Conservation (phyloP, 345 rosid genomes). For the Cardamine resedifolia region DNA sequence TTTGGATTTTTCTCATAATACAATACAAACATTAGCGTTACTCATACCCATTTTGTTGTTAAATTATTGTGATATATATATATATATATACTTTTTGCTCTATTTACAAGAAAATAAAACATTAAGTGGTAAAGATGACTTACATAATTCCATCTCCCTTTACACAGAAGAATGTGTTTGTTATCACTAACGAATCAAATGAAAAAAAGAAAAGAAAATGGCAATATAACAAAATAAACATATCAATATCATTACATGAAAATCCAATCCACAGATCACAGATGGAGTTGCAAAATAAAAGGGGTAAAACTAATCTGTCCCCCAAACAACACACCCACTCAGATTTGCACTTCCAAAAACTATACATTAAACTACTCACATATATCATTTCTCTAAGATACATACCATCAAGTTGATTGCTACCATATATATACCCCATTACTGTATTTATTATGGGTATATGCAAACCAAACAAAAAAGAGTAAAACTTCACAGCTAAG, state of each 20-base stretch:
- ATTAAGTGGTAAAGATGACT: background rate
- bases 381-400: constrained; percentile 4
- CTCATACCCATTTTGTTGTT: background rate
- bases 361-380: constrained; percentile 14
- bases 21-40: background rate
- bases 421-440: constrained; percentile 1
- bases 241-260: constrained; percentile 26
- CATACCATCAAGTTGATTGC: constrained; percentile 7
- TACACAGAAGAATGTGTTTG: background rate
- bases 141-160: background rate
- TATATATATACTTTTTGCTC: background rate
- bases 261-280: constrained; percentile 12
- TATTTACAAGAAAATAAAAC: background rate
- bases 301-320: background rate
- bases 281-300: constrained; percentile 23
- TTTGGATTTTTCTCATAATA: background rate
- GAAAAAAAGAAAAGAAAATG: background rate
- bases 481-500: constrained; percentile 1
- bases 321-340: constrained; percentile 18
- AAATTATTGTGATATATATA: too few relatives aligned
- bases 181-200: background rate
- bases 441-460: constrained; percentile 34
- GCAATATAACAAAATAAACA: constrained; percentile 9
- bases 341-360: constrained; percentile 24
- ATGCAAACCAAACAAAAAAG: constrained; percentile 2